phyloP scores from a whole-genome alignment of 129 eudicot genomes.

The carrot (Daucus carota) region DH1_v3.0 NC_030388.2:27595001-27595500 shows the following conservation, averaged over 20 bases:
- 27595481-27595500: neutral
- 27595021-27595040: neutral
- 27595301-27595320: constrained; percentile 35
- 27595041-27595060: neutral
- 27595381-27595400: neutral
- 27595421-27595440: neutral
- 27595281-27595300: constrained; percentile 89
- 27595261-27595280: constrained; percentile 82
- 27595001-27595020: neutral
- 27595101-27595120: neutral
- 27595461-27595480: neutral
- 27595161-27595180: neutral
- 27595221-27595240: constrained; percentile 82
- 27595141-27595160: neutral
- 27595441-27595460: neutral
- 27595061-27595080: neutral
- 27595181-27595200: constrained; percentile 21
- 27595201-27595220: constrained; percentile 64
- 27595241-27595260: constrained; percentile 58
- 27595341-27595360: constrained; percentile 1
- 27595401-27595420: neutral
- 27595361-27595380: neutral
- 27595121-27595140: neutral
- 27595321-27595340: constrained; percentile 2
- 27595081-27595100: neutral